phyloP scores from a whole-genome alignment of 2,329 filamentous ascomycete species.

The Fusarium sp. region DNA sequence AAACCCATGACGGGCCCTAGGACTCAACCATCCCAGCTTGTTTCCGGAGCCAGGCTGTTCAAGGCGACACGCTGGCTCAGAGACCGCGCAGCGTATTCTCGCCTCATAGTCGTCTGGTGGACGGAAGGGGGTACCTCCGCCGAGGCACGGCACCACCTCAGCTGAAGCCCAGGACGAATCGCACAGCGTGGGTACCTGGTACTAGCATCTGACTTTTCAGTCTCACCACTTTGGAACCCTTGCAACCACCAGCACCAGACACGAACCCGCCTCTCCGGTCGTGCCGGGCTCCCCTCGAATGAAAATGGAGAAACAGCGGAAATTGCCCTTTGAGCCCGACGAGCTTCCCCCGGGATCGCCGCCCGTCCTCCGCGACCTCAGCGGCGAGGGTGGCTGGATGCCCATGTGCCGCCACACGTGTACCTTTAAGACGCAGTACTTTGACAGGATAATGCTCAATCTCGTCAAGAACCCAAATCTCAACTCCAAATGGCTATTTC shows the following conservation, averaged over 20 bases:
- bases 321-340: slow-evolving; percentile 51
- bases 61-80: too few species aligned
- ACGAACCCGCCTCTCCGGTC: slow-evolving; percentile 11
- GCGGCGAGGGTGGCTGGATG: slow-evolving; percentile 60
- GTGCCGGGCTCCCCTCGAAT: slow-evolving; percentile 12
- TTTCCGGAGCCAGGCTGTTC: too few species aligned
- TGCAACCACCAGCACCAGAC: background rate
- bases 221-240: slow-evolving; percentile 21
- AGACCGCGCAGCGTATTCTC: too few species aligned
- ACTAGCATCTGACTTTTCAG: background rate
- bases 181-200: background rate
- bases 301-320: slow-evolving; percentile 36
- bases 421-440: slow-evolving; percentile 75
- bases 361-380: slow-evolving; percentile 48
- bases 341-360: slow-evolving; percentile 47
- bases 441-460: slow-evolving; percentile 79
- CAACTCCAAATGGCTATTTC: slow-evolving; percentile 83
- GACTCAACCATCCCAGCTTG: too few species aligned
- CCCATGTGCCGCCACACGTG: slow-evolving; percentile 72
- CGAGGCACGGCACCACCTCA: too few species aligned
- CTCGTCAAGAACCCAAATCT: slow-evolving; percentile 85
- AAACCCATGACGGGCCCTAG: too few species aligned
- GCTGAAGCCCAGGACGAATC: background rate
- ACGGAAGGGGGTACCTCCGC: too few species aligned
- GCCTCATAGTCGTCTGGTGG: too few species aligned